Evolutionary conservation across 257 asterid genomes (phyloP), one percentile per base, ranked within the genome.

Genomic region (Jacaranda copaia): DNA sequence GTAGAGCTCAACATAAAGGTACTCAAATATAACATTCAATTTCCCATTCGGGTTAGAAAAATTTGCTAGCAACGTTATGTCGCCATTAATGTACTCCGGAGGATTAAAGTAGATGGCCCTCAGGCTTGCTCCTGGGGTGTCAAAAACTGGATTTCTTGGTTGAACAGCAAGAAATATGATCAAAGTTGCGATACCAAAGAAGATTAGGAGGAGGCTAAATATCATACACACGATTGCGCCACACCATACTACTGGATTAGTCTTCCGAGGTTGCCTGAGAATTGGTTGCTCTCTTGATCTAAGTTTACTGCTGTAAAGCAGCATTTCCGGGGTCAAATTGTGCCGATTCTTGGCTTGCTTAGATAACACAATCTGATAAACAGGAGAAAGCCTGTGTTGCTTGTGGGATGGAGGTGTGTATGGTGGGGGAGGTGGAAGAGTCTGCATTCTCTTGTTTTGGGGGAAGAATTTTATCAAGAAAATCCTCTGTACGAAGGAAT

Each of bases 11-110:
- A 93, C 53, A 8, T 68, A 66, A 59, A 91, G 63, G 82, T 86
- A 82, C 86, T 96, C 97, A 13, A 81, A 91, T 35, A 83, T 84
- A 11, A 91, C 92, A 39, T 81, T 80, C 79, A 96, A 74, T 69
- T 88, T 96, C 85, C 81, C 81, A 67, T 93, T 96, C 3, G 98
- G 98, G 79, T 96, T 96, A 3, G 98, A 85, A 65, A 96, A 85
- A 68, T 96, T 96, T 3, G 96, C 97, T 13, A 88, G 78, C 20
- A 96, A 85, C 39, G 88, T 82, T 38, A 89, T 73, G 7, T 96
- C 97, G 1, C 87, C 88, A 12, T 87, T 87, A 55, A 91, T 75
- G 46, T 79, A 86, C 77, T 85, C 80, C 0, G 92, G 93, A 1
- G 90, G 82, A 43, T 84, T 83, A 35, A 90, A 68, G 78, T 85